Evolutionary conservation across 2,329 filamentous ascomycete genomes (phyloP).

Genomic region (Cytospora piceae): DNA sequence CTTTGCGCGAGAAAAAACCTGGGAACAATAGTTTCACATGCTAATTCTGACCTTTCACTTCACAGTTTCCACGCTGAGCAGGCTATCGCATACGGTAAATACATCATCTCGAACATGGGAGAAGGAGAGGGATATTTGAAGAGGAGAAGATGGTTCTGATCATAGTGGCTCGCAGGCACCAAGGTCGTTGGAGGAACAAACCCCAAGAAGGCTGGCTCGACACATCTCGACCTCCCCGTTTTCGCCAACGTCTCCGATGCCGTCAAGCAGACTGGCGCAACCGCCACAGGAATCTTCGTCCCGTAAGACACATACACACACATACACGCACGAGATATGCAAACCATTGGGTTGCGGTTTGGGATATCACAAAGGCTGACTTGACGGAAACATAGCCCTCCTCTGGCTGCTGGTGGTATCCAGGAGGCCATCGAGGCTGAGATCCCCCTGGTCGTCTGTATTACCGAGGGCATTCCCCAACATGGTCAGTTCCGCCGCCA

Average conservation of each 20-base stretch:
- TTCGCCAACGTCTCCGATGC: slow-evolving; percentile 89
- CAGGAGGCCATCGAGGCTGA: slow-evolving; percentile 95
- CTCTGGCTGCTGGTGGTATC: slow-evolving; percentile 90
- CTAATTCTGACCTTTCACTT: slow-evolving; percentile 39
- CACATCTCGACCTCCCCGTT: slow-evolving; percentile 89
- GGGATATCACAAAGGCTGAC: slow-evolving; percentile 9
- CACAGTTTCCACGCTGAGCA: slow-evolving; percentile 93
- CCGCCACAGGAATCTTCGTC: slow-evolving; percentile 93
- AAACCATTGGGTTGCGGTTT: not conserved
- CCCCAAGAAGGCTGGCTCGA: slow-evolving; percentile 94
- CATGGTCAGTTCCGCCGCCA: slow-evolving; percentile 68
- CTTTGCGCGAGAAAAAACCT: slow-evolving; percentile 8
- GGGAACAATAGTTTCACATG: slow-evolving; percentile 14
- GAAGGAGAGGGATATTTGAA: slow-evolving; percentile 15
- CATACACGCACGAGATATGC: not conserved
- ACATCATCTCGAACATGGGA: slow-evolving; percentile 7
- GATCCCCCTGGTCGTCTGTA: slow-evolving; percentile 93
- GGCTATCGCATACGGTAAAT: slow-evolving; percentile 94
- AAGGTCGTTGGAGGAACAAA: slow-evolving; percentile 98
- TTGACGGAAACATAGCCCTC: slow-evolving; percentile 62
- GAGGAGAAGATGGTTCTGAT: slow-evolving; percentile 26
- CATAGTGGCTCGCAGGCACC: slow-evolving; percentile 64
- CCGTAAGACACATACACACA: slow-evolving; percentile 69
- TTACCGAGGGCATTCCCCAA: slow-evolving; percentile 97
- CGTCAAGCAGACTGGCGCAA: slow-evolving; percentile 87